Evolutionary conservation across 352 stramenopile species (phyloP).

Genomic region (Discostella stelligera): DNA sequence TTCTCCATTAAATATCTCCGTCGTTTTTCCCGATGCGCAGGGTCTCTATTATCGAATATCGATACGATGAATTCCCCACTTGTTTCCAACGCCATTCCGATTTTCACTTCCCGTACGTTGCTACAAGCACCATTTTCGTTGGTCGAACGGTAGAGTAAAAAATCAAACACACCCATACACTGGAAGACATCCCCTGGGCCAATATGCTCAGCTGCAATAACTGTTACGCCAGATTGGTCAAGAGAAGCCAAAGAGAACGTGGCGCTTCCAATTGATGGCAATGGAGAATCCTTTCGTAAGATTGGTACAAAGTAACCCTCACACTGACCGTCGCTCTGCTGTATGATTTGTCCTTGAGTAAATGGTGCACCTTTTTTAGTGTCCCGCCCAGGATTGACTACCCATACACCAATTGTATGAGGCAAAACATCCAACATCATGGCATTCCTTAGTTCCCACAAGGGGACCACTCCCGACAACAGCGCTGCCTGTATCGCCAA

Average conservation of each 20-base stretch:
- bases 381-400: slow-evolving; percentile 15
- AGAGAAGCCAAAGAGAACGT: slow-evolving; percentile 63
- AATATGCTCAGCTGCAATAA: slow-evolving; percentile 72
- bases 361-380: slow-evolving; percentile 23
- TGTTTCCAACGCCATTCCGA: slow-evolving; percentile 69
- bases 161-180: slow-evolving; percentile 74
- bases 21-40: slow-evolving; percentile 69
- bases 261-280: slow-evolving; percentile 62
- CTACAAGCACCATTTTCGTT: slow-evolving; percentile 15
- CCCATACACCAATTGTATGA: slow-evolving; percentile 73
- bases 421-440: slow-evolving; percentile 80
- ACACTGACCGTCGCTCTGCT: slow-evolving; percentile 1
- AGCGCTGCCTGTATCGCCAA: slow-evolving; percentile 77
- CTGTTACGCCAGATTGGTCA: slow-evolving; percentile 64
- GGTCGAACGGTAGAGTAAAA: slow-evolving; percentile 63
- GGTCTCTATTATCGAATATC: slow-evolving; percentile 76
- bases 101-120: slow-evolving; percentile 52
- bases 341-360: slow-evolving; percentile 47
- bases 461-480: slow-evolving; percentile 58
- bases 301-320: slow-evolving; percentile 63
- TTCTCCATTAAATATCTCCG: slow-evolving; percentile 53
- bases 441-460: slow-evolving; percentile 67
- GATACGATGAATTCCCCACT: slow-evolving; percentile 73
- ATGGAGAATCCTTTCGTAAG: slow-evolving; percentile 54
- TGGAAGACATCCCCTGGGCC: slow-evolving; percentile 49